Conservation (phyloP, 768 basidiomycete species). For the Naganishia friedmannii region DNA sequence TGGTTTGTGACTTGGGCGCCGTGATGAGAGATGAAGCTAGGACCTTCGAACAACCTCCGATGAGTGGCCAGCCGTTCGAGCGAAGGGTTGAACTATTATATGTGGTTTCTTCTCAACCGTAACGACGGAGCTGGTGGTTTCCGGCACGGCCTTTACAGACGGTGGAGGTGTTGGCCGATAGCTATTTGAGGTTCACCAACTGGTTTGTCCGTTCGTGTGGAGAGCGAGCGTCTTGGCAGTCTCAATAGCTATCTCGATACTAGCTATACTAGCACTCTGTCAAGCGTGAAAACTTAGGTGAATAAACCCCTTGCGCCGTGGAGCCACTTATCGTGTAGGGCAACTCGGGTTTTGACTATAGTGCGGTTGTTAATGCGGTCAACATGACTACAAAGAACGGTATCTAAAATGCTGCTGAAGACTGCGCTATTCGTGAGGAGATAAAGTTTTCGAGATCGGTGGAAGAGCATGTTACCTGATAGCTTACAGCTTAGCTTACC, state of each 20-base stretch:
- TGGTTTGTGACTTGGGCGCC: background rate
- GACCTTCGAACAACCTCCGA: too few species aligned
- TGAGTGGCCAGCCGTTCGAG: background rate
- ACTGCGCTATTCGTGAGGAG: background rate
- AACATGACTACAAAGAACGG: conserved; percentile 3
- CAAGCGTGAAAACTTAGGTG: background rate
- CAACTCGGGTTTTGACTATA: conserved; percentile 2
- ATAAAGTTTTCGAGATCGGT: conserved; percentile 17
- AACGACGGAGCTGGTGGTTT: background rate
- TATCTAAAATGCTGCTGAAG: conserved; percentile 11
- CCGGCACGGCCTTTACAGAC: background rate
- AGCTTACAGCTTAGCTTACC: too few species aligned
- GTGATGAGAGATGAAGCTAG: background rate
- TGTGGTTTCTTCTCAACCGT: background rate
- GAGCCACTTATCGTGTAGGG: too few species aligned
- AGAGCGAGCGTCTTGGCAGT: background rate
- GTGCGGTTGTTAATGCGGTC: conserved; percentile 1
- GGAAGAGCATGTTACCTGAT: conserved; percentile 5
- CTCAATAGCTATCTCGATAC: background rate
- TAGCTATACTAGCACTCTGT: background rate
- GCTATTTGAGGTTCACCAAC: background rate
- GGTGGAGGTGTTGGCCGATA: background rate
- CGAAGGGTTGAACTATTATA: background rate
- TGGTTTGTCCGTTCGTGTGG: background rate
- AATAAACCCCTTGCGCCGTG: background rate